Percentiles rank a stretch among this genome's conserved stretches.
phyloP scores from a whole-genome alignment of 2,329 filamentous ascomycete genomes.

The Colletotrichum costaricense region DNA sequence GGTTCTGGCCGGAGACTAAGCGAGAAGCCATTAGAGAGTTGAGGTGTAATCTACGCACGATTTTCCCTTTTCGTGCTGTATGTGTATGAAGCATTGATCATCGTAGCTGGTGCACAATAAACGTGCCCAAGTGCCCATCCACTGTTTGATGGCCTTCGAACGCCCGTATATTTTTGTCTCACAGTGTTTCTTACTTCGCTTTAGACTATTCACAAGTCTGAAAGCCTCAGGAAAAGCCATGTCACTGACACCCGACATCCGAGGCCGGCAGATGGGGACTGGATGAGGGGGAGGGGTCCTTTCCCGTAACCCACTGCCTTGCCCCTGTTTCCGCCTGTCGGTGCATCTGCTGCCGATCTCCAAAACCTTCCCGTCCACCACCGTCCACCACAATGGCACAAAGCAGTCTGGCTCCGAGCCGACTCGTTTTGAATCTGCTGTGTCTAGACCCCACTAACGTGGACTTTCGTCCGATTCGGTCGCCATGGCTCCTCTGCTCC shows the following conservation, averaged over 20 bases:
- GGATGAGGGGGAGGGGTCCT: background rate
- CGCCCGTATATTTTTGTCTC: background rate
- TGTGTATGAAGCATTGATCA: too few relatives aligned
- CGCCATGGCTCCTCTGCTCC: background rate
- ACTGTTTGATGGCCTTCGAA: too few relatives aligned
- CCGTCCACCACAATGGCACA: background rate
- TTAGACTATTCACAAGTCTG: too few relatives aligned
- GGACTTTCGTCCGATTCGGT: slow-evolving; percentile 13
- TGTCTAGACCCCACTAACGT: slow-evolving; percentile 11
- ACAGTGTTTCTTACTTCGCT: background rate
- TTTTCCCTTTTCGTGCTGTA: too few relatives aligned
- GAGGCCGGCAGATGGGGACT: slow-evolving; percentile 1
- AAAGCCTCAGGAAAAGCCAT: background rate
- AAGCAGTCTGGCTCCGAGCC: background rate
- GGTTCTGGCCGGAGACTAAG: background rate
- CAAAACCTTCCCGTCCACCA: slow-evolving; percentile 16
- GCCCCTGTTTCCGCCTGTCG: slow-evolving; percentile 22
- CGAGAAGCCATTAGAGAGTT: background rate
- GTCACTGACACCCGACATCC: background rate
- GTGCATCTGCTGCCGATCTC: slow-evolving; percentile 32
- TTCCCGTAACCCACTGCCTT: background rate
- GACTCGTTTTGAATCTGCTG: slow-evolving; percentile 1
- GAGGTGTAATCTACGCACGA: too few relatives aligned
- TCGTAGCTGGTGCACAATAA: too few relatives aligned
- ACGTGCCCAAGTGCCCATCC: too few relatives aligned